Conservation (phyloP, 345 rosid species). For the Trapa bicornis region DNA sequence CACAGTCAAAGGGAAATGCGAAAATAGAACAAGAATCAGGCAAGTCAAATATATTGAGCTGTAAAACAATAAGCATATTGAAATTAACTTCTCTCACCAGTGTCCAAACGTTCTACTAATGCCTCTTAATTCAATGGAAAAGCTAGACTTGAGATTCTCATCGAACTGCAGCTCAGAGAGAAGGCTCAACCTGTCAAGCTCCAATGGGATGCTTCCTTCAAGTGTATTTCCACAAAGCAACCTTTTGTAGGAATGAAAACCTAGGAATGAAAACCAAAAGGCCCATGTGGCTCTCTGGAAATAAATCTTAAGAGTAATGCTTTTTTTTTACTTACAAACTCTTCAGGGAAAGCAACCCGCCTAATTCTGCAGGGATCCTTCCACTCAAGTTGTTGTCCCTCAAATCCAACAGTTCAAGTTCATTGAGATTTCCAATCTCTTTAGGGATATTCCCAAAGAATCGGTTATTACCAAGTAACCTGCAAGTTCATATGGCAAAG, state of each 20-base stretch:
- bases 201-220: conserved; percentile 34
- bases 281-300: too few species aligned
- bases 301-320: too few species aligned
- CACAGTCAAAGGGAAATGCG: background rate
- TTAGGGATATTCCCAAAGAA: conserved; percentile 58
- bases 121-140: conserved; percentile 21
- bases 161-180: conserved; percentile 47
- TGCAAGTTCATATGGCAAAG: conserved; percentile 17
- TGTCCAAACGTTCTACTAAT: conserved; percentile 48
- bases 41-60: background rate
- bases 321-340: conserved; percentile 41
- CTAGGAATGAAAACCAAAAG: background rate
- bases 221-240: conserved; percentile 60
- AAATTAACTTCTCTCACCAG: conserved; percentile 31
- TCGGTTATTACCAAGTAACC: conserved; percentile 38
- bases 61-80: background rate
- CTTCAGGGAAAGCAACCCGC: conserved; percentile 33
- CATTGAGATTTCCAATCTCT: conserved; percentile 46
- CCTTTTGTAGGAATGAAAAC: conserved; percentile 25
- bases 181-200: conserved; percentile 39
- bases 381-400: conserved; percentile 61
- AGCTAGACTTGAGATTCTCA: conserved; percentile 20
- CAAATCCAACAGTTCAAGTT: conserved; percentile 55
- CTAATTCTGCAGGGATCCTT: conserved; percentile 49
- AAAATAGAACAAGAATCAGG: background rate